Conservation (phyloP, 192 early-diverging fungal species). For the Lobosporangium transversale region DNA sequence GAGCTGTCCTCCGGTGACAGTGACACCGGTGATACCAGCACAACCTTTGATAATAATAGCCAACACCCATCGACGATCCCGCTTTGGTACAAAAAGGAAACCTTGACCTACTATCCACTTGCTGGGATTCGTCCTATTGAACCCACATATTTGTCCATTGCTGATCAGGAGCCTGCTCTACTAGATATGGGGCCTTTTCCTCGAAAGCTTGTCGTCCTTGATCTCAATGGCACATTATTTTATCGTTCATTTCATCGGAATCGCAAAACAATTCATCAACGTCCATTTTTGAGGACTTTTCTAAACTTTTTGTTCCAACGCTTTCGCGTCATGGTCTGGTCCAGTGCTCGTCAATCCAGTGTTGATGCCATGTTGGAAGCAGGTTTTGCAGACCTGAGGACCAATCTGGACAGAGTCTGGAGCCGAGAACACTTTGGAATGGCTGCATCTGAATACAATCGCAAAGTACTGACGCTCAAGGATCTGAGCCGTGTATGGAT, state of each 20-base stretch:
- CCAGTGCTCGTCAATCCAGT: slow-evolving; percentile 66
- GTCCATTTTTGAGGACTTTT: slow-evolving; percentile 66
- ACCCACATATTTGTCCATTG: slow-evolving; percentile 2
- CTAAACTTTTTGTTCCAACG: slow-evolving; percentile 61
- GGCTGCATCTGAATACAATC: slow-evolving; percentile 39
- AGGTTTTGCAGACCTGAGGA: slow-evolving; percentile 49
- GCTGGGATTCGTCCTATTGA: slow-evolving; percentile 30
- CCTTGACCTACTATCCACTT: slow-evolving; percentile 15
- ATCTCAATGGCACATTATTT: slow-evolving; percentile 77
- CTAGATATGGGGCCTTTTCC: neutral
- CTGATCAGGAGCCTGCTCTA: neutral
- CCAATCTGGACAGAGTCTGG: slow-evolving; percentile 64
- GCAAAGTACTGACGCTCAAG: slow-evolving; percentile 65
- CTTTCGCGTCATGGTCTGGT: slow-evolving; percentile 82
- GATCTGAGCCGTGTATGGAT: slow-evolving; percentile 68
- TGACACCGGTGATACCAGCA: neutral
- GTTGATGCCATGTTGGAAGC: slow-evolving; percentile 65
- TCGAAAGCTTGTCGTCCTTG: slow-evolving; percentile 69
- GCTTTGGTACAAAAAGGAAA: neutral
- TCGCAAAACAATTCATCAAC: slow-evolving; percentile 30
- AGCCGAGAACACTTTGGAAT: slow-evolving; percentile 62
- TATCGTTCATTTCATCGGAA: slow-evolving; percentile 30
- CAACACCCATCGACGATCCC: neutral
- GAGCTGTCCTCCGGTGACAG: no score
- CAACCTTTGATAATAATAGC: neutral